These are phyloP conservation scores for Botrytis medusae DNA, from an alignment of 2,329 filamentous ascomycete genomes.

Conservation along the genomic window DNA sequence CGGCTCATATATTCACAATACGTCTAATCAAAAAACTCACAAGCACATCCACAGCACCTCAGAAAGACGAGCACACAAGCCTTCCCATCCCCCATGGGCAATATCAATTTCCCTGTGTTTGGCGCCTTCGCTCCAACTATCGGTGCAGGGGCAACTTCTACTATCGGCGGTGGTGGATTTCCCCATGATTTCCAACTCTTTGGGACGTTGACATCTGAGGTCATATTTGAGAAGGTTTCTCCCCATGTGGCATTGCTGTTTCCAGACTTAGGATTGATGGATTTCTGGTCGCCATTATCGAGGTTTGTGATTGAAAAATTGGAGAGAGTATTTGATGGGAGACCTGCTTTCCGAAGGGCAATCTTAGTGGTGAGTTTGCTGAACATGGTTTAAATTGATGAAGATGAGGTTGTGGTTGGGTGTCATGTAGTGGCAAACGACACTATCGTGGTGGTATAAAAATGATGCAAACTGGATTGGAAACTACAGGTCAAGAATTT, in stretches of 20 bases:
- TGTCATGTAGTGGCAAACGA: not conserved
- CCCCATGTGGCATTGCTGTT: constrained; percentile 28
- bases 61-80: constrained; percentile 66
- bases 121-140: constrained; percentile 34
- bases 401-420: not conserved
- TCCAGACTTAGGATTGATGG: constrained; percentile 26
- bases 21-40: constrained; percentile 46
- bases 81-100: constrained; percentile 51
- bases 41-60: constrained; percentile 74
- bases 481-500: not conserved
- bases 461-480: not conserved
- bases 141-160: constrained; percentile 33
- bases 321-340: constrained; percentile 34
- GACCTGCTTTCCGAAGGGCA: constrained; percentile 38
- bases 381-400: constrained; percentile 32
- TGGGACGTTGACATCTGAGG: constrained; percentile 28
- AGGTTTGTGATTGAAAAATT: constrained; percentile 22
- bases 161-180: constrained; percentile 34
- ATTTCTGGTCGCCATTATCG: constrained; percentile 21
- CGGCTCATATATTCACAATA: not conserved
- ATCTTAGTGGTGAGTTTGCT: constrained; percentile 38
- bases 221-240: constrained; percentile 36
- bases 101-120: constrained; percentile 26
- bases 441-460: not conserved
- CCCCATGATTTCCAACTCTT: constrained; percentile 36